Evolutionary conservation across 192 early-diverging fungal species (phyloP), one percentile per base, ranked within the genome.

Genomic region (Coemansia sp.): DNA sequence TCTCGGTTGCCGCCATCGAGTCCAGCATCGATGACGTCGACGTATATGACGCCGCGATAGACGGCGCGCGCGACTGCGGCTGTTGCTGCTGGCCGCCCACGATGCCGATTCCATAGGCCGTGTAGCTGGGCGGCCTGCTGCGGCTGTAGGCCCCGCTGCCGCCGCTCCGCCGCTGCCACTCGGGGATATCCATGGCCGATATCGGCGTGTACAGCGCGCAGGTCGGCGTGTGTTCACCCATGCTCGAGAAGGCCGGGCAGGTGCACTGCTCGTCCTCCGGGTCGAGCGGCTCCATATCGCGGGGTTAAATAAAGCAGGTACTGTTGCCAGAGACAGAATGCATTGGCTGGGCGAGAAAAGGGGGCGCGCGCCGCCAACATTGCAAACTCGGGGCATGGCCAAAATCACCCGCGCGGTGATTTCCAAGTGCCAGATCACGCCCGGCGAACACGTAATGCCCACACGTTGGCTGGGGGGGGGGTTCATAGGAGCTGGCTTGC

Each of bases 1-100:
- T 54, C 34, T 68, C 72, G 13, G 70, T 73, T 7, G 54, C 72
- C 14, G 53, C 66, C 28, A 54, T 57, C 18, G 72, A 75, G 40
- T 75, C 72, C 44, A 75, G 37, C 39, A 75, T 60, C 19, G 72
- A 75, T 31, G 60, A 75, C 13, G 66, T 64, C 12, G 72, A 75
- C 40, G 65, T 57, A 26, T 60, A 68, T 10, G 72, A 75, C 12
- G 60, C 66, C 5, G 72, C 72, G 7, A 75, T 46, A 3, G 72
- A 75, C 9, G 72, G 68, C 17, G 64, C 66, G 45, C 60, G 64
- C 3, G 65, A 68, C 29, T 48, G 60, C 23, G 54, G 54, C 17
- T 60, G 72, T n/a, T 60, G 61, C 32, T 64, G 53, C 18, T 38
- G 19, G 23, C 45, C 38, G 32, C 48, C 45, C 47, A 51, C 51